A percentile compares a stretch with the other conserved stretches of the same genome.
These are phyloP conservation scores for Lepidium sativum DNA, from an alignment of 345 rosid species.

Conservation along the genomic window DNA sequence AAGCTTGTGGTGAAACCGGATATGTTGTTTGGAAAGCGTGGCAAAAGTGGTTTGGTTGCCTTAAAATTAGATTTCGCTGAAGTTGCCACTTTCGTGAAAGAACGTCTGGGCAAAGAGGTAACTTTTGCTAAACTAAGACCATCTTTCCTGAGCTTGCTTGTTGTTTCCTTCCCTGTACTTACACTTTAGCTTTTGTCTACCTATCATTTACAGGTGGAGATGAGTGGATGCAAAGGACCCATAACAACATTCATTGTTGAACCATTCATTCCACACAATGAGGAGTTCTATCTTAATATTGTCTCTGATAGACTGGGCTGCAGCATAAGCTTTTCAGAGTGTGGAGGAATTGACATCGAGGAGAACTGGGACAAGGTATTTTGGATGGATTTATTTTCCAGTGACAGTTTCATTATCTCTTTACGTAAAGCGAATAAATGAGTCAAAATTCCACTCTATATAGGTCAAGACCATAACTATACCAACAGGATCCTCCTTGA, in stretches of 20 bases:
- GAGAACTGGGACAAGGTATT: constrained; percentile 97
- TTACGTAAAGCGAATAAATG: not conserved
- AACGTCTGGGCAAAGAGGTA: constrained; percentile 82
- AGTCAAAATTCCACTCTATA: not conserved
- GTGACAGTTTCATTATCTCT: not conserved
- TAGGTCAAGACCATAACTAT: constrained; percentile 83
- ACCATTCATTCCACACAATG: constrained; percentile 82
- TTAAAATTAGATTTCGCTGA: constrained; percentile 73
- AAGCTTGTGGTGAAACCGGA: constrained; percentile 93
- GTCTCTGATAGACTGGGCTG: constrained; percentile 81
- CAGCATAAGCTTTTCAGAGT: constrained; percentile 94
- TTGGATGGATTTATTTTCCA: not conserved
- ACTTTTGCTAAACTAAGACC: not conserved
- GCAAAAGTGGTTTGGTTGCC: constrained; percentile 91
- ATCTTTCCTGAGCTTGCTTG: not conserved
- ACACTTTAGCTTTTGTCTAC: not conserved
- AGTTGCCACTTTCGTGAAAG: constrained; percentile 65
- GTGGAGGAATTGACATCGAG: constrained; percentile 95
- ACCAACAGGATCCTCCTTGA: constrained; percentile 56
- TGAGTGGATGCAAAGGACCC: constrained; percentile 93
- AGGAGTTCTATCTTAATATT: constrained; percentile 89
- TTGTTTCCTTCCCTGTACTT: not conserved
- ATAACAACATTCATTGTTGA: constrained; percentile 92
- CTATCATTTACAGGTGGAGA: constrained; percentile 57
- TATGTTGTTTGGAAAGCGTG: constrained; percentile 95